Conservation (phyloP, 2,329 filamentous ascomycete species). For the Trichoderma guizhouense region DNA sequence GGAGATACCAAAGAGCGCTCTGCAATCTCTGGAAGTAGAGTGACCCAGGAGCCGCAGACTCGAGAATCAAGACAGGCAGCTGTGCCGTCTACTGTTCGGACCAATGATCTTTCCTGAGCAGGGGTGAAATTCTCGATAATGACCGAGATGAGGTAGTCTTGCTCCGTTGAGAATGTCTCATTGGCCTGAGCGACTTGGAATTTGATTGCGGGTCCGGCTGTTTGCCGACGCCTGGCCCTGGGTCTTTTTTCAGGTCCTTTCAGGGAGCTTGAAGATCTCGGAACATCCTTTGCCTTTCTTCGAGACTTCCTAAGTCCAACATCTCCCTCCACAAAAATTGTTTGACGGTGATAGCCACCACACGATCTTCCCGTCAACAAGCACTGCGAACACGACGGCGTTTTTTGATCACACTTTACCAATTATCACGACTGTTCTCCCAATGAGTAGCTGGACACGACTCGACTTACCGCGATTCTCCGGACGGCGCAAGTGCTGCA, state of each 20-base stretch:
- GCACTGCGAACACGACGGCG: not conserved
- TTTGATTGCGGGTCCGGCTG: not conserved
- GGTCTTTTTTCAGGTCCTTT: not conserved
- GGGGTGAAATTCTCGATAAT: not conserved
- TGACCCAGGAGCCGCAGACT: not conserved
- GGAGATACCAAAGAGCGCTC: not conserved
- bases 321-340: not conserved
- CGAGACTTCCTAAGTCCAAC: not conserved
- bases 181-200: not conserved
- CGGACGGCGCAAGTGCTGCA: not conserved
- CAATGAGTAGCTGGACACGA: constrained; percentile 8
- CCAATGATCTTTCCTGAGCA: not conserved
- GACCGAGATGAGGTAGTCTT: not conserved
- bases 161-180: not conserved
- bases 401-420: not conserved
- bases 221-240: not conserved
- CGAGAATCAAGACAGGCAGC: not conserved
- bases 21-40: not conserved
- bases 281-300: not conserved
- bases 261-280: not conserved
- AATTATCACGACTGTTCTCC: not conserved
- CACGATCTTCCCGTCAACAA: not conserved
- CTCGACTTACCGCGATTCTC: not conserved
- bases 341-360: not conserved
- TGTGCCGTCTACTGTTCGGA: not conserved